Evolutionary conservation across 345 rosid species (phyloP), one percentile per base, ranked within the genome.

Genomic region (Populus tremula): DNA sequence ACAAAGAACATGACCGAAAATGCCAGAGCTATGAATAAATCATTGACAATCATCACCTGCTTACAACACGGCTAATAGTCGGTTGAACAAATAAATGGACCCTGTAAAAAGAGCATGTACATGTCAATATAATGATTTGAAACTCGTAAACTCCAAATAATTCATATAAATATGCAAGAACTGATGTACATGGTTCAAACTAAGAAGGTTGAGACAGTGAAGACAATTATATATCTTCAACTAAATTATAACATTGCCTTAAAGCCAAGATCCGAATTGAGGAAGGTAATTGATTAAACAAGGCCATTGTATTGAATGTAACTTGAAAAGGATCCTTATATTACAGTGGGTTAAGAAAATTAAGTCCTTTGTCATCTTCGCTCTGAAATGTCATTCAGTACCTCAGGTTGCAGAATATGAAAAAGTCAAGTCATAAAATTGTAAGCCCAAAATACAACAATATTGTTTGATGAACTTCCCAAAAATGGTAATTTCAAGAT

Each of bases 41-140:
- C 35, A 47, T 73, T n/a, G 16, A 61, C 27, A 76, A 36, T 25
- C 54, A 76, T 89, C 67, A 96, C 99, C 99, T 93, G 92, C 87
- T 93, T 78, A 91, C 98, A 59, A 92, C 91, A 73, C 98, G 94
- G 81, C 85, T 89, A 73, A 91, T 87, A 59, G 99, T 88, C 69
- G 99, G 99, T 82, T 87, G 99, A 76, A 89, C 91, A 87, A 96
- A 93, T 82, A 87, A 81, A 84, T 92, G 98, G 85, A 96, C 93
- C 97, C 99, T 96, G 96, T 62, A 72, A 78, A 80, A 78, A 54
- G 43, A 72, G 45, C 18, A 74, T 41, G 23, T 59, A 74, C 5
- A 50, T 31, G 16, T 78, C 64, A 74, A 61, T 65, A 73, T 27
- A 54, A 47, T 27, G 65, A 10, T 14, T 33, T 69, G 7, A 72